Evolutionary conservation across 2,329 filamentous ascomycete species (phyloP).

Genomic region (Bipolaris bicolor): DNA sequence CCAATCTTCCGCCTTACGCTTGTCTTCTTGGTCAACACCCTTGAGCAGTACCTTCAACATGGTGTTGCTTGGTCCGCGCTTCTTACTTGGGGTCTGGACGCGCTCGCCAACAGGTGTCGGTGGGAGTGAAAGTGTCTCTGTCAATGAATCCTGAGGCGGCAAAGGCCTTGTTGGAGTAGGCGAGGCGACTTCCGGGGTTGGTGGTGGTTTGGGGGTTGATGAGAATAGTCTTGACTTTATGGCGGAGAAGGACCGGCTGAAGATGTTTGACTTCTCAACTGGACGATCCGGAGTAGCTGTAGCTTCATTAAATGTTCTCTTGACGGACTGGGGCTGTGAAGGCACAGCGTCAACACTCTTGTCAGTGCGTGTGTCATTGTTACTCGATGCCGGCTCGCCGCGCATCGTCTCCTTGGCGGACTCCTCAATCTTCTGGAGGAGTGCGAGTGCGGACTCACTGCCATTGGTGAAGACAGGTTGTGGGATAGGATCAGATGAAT

Average conservation of each 20-base stretch:
- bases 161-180: slow-evolving; percentile 18
- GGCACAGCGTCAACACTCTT: slow-evolving; percentile 4
- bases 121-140: slow-evolving; percentile 31
- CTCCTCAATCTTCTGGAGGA: slow-evolving; percentile 31
- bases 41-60: slow-evolving; percentile 27
- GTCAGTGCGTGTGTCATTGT: slow-evolving; percentile 6
- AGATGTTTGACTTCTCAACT: slow-evolving; percentile 18
- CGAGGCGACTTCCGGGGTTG: slow-evolving; percentile 9
- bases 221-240: slow-evolving; percentile 28
- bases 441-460: slow-evolving; percentile 28
- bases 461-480: slow-evolving; percentile 22
- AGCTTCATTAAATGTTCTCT: slow-evolving; percentile 7
- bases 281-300: slow-evolving; percentile 17
- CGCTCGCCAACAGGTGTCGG: slow-evolving; percentile 40
- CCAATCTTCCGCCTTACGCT: slow-evolving; percentile 34
- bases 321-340: slow-evolving; percentile 10
- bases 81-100: slow-evolving; percentile 23
- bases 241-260: slow-evolving; percentile 31
- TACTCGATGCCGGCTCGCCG: slow-evolving; percentile 4
- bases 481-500: slow-evolving; percentile 11
- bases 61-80: slow-evolving; percentile 18
- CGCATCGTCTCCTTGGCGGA: slow-evolving; percentile 16
- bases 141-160: slow-evolving; percentile 25
- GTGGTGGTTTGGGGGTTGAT: slow-evolving; percentile 9
- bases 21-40: slow-evolving; percentile 29